Evolutionary conservation across 2,329 filamentous ascomycete species (phyloP).

Genomic region (Ascochyta koolunga): DNA sequence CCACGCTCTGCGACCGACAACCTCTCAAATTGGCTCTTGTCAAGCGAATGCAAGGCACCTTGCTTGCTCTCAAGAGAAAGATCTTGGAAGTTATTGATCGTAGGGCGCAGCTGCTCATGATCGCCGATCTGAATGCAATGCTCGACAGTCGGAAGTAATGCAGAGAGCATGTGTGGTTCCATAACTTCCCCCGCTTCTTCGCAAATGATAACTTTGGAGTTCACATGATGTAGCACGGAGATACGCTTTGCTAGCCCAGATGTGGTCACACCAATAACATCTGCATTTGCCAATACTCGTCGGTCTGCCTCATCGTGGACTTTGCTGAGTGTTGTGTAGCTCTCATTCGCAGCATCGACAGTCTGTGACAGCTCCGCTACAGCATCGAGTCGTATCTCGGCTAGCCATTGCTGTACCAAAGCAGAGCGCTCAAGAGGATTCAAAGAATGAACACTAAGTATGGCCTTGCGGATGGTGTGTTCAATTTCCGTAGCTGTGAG

Average conservation of each 20-base stretch:
- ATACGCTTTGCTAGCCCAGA: slow-evolving; percentile 64
- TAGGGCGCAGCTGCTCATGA: slow-evolving; percentile 66
- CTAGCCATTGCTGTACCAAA: slow-evolving; percentile 23
- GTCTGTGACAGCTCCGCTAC: slow-evolving; percentile 22
- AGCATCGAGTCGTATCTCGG: slow-evolving; percentile 18
- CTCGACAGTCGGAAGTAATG: slow-evolving; percentile 64
- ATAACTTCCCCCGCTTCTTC: slow-evolving; percentile 74
- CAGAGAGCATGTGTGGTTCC: slow-evolving; percentile 66
- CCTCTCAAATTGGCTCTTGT: slow-evolving; percentile 67
- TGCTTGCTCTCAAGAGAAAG: slow-evolving; percentile 58
- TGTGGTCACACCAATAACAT: slow-evolving; percentile 66
- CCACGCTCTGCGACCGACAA: slow-evolving; percentile 48
- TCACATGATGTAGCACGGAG: slow-evolving; percentile 56
- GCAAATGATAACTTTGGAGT: slow-evolving; percentile 65
- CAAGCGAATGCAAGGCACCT: slow-evolving; percentile 60
- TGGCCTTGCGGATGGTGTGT: slow-evolving; percentile 17
- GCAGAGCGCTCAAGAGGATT: slow-evolving; percentile 15
- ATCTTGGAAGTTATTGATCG: slow-evolving; percentile 59
- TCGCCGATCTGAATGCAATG: slow-evolving; percentile 70
- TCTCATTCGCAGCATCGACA: slow-evolving; percentile 14
- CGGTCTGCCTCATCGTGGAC: slow-evolving; percentile 49
- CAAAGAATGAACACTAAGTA: slow-evolving; percentile 16
- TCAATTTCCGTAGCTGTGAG: not conserved
- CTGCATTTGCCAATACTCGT: slow-evolving; percentile 49
- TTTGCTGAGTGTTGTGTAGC: slow-evolving; percentile 18